These are phyloP conservation scores for Pythium folliculosum DNA, from an alignment of 352 stramenopile species.

Conservation along the genomic window DNA sequence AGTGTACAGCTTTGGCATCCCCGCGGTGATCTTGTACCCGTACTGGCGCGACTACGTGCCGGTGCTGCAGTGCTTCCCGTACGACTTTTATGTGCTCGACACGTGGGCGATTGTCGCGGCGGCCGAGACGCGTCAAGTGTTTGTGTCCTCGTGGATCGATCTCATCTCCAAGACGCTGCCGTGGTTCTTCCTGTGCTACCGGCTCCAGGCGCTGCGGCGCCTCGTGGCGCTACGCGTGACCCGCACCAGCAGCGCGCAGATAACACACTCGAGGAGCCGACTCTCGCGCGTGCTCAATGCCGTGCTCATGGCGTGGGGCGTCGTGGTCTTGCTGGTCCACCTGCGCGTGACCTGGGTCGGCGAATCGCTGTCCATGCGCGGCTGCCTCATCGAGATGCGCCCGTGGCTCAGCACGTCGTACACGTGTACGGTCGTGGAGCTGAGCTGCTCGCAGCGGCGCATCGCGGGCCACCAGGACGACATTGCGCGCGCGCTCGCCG, in stretches of 20 bases:
- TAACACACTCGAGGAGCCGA: neutral
- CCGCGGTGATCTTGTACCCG: conserved; percentile 7
- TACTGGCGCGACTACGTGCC: conserved; percentile 10
- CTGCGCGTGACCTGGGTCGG: conserved; percentile 1
- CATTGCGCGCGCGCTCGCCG: neutral
- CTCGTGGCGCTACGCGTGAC: neutral
- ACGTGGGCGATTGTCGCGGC: conserved; percentile 9
- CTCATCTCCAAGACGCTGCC: conserved; percentile 24
- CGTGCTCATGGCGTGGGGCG: conserved; percentile 9
- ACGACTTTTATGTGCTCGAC: conserved; percentile 5
- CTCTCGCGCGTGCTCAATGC: neutral
- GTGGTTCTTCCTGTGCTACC: conserved; percentile 11
- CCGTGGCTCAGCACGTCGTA: conserved; percentile 5
- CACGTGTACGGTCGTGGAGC: conserved; percentile 20
- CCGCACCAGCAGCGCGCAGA: neutral
- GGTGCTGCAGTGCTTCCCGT: conserved; percentile 1
- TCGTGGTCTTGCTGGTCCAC: conserved; percentile 11
- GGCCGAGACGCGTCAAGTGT: conserved; percentile 16
- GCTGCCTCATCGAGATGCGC: conserved; percentile 21
- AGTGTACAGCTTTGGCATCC: conserved; percentile 24
- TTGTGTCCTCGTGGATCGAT: conserved; percentile 22
- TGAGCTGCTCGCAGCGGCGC: conserved; percentile 21
- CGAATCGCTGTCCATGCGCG: neutral
- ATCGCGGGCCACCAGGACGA: conserved; percentile 9
- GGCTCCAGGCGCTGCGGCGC: conserved; percentile 1